Base-by-base conservation (phyloP, 768 basidiomycete genomes). In the Lepiota venenata region DNA sequence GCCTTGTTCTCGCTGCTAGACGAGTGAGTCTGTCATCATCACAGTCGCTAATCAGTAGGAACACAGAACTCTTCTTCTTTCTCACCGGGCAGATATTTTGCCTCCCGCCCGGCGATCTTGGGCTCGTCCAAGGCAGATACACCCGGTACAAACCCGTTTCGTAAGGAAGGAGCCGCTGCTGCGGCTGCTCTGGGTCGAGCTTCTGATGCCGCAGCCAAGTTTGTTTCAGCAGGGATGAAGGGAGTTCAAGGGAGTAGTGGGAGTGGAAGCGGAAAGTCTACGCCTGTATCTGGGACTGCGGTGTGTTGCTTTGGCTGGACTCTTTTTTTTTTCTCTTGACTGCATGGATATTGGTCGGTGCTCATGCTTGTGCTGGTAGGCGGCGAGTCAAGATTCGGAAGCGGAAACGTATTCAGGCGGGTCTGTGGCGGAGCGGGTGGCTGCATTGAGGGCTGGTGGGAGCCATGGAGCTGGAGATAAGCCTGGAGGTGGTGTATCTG, bases 1-100 rank as follows among this genome's bases (percentile, higher is more conserved):
- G 89, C 90, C 12, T 91, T 92, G 69, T 92, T 92, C 63, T 75
- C 79, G 27, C 78, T 92, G 20, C 73, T 92, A 35, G 90, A 92
- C 65, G 90, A 92, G 90, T 91, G 67, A 70, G 76, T 68, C 29
- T 25, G 25, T 11, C 21, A 43, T n/a, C 49, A 29, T n/a, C 14
- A 47, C 20, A 32, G 37, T 32, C 50, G 32, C 42, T 21, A 20
- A 40, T 44, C 5, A 25, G 18, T 48, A 40, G 42, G 42, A 46
- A 38, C 57, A 32, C 41, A 44, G 27, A 39, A 39, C 51, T 56
- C 56, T 52, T 62, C 58, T 61, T 58, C 50, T 48, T 47, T 47
- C 54, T 48, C 22, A 47, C 29, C 50, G 52, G 47, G 27, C 65
- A 90, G 88, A 61, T 90, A 90, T 71, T 90, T 90, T 68, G 72